Evolutionary conservation across 2,329 filamentous ascomycete genomes (phyloP), one percentile per base, ranked within the genome.

Genomic region (Metarhizium anisopliae): DNA sequence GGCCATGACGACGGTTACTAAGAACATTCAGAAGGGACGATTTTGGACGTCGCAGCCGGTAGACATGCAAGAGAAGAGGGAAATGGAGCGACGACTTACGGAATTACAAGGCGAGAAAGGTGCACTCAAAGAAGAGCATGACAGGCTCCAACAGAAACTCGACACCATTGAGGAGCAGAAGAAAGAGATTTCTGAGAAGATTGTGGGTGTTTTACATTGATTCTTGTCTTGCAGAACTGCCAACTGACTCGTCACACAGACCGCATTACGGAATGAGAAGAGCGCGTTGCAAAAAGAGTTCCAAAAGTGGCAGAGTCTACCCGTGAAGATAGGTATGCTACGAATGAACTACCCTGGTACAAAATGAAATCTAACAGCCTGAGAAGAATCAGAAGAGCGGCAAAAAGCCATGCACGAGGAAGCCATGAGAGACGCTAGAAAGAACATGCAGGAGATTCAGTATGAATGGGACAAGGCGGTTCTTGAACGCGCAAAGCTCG

Each of bases 31-130:
- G 16, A 71, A 70, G 2, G 90, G 90, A 4, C 74, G 67, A 40
- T 82, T 81, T 64, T 96, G 94, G 85, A 91, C 85, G 0, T 84
- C 90, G 50, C 84, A 89, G 59, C 86, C 89, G 3, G 79, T 91
- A 6, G 89, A 95, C 65, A 72, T 73, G 4, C 74, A 81, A 25
- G 85, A 81, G 57, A 90, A 87, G 67, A 70, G 73, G 14, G 78
- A 84, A 53, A 68, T 94, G 16, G 75, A 83, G 57, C 74, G 75
- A 16, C 77, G 75, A 6, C 70, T 86, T 1, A 58, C 63, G 0
- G 77, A 81, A 49, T 59, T 77, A 2, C 60, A 66, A 3, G 64
- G 58, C 4, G 70, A 79, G 52, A 58, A 68, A 14, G 61, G 61
- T 0, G 59, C 66, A 11, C 52, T 81, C 32, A 69, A 64, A 52